Conservation (phyloP, 805 yeast genomes). For the Wickerhamomyces xylosicus region DNA sequence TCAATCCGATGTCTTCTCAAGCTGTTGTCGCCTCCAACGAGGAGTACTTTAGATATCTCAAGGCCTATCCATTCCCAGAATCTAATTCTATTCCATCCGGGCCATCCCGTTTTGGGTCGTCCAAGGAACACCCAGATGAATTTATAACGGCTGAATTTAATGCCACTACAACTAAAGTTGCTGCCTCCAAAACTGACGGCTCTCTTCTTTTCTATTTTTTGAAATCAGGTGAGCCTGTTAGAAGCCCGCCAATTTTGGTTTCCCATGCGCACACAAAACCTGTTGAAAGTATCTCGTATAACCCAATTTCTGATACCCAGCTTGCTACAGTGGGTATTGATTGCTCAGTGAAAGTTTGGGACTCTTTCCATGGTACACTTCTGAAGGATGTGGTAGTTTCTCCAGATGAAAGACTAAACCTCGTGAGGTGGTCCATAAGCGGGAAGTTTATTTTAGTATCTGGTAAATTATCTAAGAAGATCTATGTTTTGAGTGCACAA, state of each 20-base stretch:
- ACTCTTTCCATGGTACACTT: constrained; percentile 23
- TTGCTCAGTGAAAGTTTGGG: constrained; percentile 37
- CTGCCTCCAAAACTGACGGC: constrained; percentile 19
- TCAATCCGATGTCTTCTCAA: no score
- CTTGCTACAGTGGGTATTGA: constrained; percentile 43
- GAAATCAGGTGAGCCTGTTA: constrained; percentile 21
- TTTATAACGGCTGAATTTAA: constrained; percentile 19
- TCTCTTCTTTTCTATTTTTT: constrained; percentile 22
- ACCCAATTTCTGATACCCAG: constrained; percentile 32
- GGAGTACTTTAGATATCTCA: not conserved
- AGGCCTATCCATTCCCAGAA: not conserved
- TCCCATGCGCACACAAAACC: constrained; percentile 29
- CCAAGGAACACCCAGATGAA: constrained; percentile 1
- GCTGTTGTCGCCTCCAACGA: no score
- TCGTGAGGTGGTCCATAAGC: constrained; percentile 21
- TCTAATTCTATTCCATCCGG: not conserved
- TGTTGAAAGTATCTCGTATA: constrained; percentile 36
- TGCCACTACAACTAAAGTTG: constrained; percentile 19
- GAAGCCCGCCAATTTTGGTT: constrained; percentile 21
- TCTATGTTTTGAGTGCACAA: constrained; percentile 26
- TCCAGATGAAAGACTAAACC: constrained; percentile 16
- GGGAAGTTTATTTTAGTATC: constrained; percentile 34
- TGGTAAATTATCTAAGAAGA: constrained; percentile 27
- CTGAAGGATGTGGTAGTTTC: constrained; percentile 22
- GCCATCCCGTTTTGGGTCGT: not conserved